These are phyloP conservation scores for Sherardia arvensis DNA, from an alignment of 257 asterid species.

Conservation along the genomic window DNA sequence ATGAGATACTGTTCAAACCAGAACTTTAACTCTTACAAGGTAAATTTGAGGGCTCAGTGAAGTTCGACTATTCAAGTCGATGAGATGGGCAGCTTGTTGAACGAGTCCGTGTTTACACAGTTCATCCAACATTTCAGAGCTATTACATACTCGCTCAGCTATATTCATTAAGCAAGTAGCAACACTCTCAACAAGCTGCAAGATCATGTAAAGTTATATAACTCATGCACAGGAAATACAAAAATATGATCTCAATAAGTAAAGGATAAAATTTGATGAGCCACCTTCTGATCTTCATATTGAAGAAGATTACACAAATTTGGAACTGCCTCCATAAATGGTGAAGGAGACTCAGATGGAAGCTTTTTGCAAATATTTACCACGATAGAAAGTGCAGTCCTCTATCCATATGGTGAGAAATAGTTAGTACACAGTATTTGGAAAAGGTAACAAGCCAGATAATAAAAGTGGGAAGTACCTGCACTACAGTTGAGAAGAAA, in stretches of 20 bases:
- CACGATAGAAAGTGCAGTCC: conserved; percentile 88
- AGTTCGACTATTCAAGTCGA: conserved; percentile 64
- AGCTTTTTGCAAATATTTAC: conserved; percentile 76
- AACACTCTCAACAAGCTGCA: conserved; percentile 88
- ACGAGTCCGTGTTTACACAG: conserved; percentile 70
- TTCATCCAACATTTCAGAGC: conserved; percentile 71
- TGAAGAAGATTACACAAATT: conserved; percentile 84
- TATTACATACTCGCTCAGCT: conserved; percentile 47
- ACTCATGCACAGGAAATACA: background rate
- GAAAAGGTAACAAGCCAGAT: background rate
- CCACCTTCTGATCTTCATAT: conserved; percentile 85
- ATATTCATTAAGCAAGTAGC: conserved; percentile 81
- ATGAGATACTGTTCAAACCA: conserved; percentile 4
- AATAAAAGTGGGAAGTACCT: conserved; percentile 37
- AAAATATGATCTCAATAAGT: background rate
- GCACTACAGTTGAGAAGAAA: conserved; percentile 85
- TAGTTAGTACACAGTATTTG: background rate
- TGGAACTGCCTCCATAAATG: conserved; percentile 89
- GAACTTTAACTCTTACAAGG: conserved; percentile 54
- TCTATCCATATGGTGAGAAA: conserved; percentile 33
- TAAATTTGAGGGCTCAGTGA: conserved; percentile 54
- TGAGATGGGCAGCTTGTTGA: conserved; percentile 62
- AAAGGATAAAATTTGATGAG: conserved; percentile 4
- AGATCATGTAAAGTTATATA: conserved; percentile 4
- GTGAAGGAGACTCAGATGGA: conserved; percentile 57